Evolutionary conservation across 2,329 filamentous ascomycete genomes (phyloP).

Genomic region (Venturiaceae sp.): DNA sequence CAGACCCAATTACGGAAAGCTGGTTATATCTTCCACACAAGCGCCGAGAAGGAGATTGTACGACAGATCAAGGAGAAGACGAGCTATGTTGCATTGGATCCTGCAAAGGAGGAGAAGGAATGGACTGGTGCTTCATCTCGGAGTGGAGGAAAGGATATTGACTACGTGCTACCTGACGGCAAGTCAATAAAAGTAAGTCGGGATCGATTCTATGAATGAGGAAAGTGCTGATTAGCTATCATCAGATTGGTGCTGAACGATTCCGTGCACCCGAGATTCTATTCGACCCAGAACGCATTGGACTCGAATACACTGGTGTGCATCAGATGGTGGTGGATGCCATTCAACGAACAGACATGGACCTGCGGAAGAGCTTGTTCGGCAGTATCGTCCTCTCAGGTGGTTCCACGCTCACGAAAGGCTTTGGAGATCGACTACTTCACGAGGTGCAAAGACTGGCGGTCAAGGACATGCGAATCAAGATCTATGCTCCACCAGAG

Average conservation of each 20-base stretch:
- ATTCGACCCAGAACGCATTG: conserved; percentile 95
- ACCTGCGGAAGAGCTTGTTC: conserved; percentile 87
- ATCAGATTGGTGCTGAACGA: conserved; percentile 77
- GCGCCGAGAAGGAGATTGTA: conserved; percentile 98
- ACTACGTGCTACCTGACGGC: conserved; percentile 87
- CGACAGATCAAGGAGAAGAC: conserved; percentile 93
- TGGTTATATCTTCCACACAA: conserved; percentile 92
- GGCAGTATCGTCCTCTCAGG: conserved; percentile 96
- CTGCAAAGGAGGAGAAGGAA: conserved; percentile 91
- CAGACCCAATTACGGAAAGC: conserved; percentile 85
- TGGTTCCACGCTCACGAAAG: conserved; percentile 91
- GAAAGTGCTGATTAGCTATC: not conserved
- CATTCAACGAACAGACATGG: conserved; percentile 90
- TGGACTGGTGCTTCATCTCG: conserved; percentile 68
- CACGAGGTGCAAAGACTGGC: conserved; percentile 87
- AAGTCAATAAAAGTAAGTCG: conserved; percentile 72
- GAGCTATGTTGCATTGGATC: conserved; percentile 83
- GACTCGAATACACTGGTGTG: conserved; percentile 90
- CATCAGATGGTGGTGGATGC: conserved; percentile 97
- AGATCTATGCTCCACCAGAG: conserved; percentile 96
- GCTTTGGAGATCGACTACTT: conserved; percentile 86
- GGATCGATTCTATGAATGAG: not conserved
- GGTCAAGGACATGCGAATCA: conserved; percentile 98
- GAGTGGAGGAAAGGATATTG: conserved; percentile 66
- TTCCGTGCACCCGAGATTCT: conserved; percentile 96